Conservation (phyloP, 2,329 filamentous ascomycete species). For the Phialocephala subalpina region DNA sequence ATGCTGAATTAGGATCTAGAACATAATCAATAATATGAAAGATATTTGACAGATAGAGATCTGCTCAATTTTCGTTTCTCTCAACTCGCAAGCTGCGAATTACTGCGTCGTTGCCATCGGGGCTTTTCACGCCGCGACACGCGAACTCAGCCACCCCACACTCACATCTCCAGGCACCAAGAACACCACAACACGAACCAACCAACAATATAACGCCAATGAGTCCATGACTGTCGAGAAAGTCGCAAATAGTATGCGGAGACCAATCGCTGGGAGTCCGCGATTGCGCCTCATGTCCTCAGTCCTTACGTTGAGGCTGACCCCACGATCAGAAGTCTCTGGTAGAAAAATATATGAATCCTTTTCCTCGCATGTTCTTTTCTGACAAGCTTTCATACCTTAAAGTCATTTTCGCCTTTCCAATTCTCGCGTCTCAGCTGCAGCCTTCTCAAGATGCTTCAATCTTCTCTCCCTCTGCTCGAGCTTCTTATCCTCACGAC, state of each 20-base stretch:
- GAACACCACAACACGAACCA: not conserved
- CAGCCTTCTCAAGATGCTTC: not conserved
- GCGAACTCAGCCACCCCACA: constrained; percentile 8
- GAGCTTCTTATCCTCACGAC: not conserved
- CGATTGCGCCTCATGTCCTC: constrained; percentile 3
- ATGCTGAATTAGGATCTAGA: too few species aligned
- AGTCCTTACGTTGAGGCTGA: constrained; percentile 1
- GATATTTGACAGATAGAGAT: too few species aligned
- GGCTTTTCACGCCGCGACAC: not conserved
- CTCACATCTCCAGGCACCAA: constrained; percentile 1
- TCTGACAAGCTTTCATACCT: not conserved
- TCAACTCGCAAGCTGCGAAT: constrained; percentile 6
- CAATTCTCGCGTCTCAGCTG: not conserved
- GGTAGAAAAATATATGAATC: not conserved
- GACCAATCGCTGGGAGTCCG: not conserved
- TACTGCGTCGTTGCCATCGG: constrained; percentile 2
- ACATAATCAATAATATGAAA: too few species aligned
- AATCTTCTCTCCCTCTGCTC: not conserved
- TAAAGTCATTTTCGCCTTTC: not conserved
- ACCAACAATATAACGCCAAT: constrained; percentile 1
- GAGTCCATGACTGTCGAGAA: not conserved
- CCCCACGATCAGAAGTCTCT: not conserved
- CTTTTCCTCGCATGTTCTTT: not conserved
- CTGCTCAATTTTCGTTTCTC: not conserved
- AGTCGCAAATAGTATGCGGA: not conserved